Percentiles rank a stretch among this genome's conserved stretches.
Evolutionary conservation across 2,329 filamentous ascomycete species (phyloP).

Genomic region (Bimuria novae-zelandiae): DNA sequence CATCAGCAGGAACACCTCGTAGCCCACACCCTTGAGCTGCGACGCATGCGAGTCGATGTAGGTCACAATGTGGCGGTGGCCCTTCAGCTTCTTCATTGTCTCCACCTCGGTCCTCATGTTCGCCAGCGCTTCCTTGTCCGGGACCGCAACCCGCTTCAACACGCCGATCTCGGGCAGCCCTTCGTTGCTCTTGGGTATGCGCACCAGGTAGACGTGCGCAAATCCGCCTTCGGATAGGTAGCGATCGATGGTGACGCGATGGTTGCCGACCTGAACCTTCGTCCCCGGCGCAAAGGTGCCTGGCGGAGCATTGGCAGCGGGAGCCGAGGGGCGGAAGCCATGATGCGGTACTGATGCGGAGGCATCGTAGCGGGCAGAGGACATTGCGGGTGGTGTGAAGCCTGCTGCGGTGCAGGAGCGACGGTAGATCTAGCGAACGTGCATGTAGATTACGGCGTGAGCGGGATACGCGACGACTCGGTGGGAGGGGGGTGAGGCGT

Average conservation of each 20-base stretch:
- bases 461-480: conserved; percentile 11
- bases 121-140: conserved; percentile 90
- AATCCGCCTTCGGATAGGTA: conserved; percentile 98
- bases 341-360: conserved; percentile 40
- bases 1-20: conserved; percentile 98
- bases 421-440: conserved; percentile 32
- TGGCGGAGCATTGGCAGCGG: conserved; percentile 47
- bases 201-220: conserved; percentile 96
- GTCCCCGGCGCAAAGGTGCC: conserved; percentile 93
- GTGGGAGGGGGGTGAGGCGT: conserved; percentile 19
- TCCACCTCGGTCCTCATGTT: conserved; percentile 99
- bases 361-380: conserved; percentile 45
- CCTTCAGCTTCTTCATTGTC: conserved; percentile 99
- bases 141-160: conserved; percentile 92
- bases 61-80: conserved; percentile 92
- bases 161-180: conserved; percentile 82
- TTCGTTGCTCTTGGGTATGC: conserved; percentile 71
- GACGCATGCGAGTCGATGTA: conserved; percentile 99
- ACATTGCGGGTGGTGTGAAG: conserved; percentile 43
- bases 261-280: conserved; percentile 92
- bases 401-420: conserved; percentile 43
- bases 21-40: conserved; percentile 87
- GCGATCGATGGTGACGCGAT: conserved; percentile 92
- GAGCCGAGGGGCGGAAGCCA: conserved; percentile 40
- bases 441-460: conserved; percentile 34